Evolutionary conservation across 352 stramenopile genomes (phyloP), one percentile per base, ranked within the genome.

Genomic region (Globisporangium spiculum): DNA sequence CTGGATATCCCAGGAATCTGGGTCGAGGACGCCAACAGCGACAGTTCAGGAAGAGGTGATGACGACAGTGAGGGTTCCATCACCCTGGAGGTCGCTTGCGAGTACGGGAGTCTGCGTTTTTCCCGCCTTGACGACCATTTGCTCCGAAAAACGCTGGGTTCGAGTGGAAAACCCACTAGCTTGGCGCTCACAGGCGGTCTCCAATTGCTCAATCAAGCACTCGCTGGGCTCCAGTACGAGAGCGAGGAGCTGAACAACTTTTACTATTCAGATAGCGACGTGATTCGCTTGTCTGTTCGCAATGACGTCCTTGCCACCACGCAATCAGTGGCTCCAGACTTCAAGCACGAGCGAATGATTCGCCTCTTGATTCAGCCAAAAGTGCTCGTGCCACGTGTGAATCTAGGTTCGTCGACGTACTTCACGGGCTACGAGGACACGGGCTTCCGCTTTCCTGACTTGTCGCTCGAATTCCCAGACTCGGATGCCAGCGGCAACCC

Each of bases 391-490:
- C 79, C 79, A 8, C 67, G 61, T 9, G 73, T 86, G 20, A n/a
- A 54, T 9, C 59, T 79, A 7, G 67, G 53, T 26, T 57, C 68
- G 26, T 66, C 41, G 30, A 76, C 81, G 44, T 81, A 75, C 44
- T 52, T 52, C 18, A 70, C 60, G 14, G 56, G 69, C 59, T 60
- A 53, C 66, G 80, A 90, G 59, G 82, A 89, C 53, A 65, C 65
- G 50, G 70, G 70, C 16, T 89, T 83, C 54, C 74, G 63, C 32
- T 88, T 88, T 52, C 68, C 80, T 7, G 61, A 81, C 27, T 64
- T 90, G 18, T 30, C 65, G 22, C 56, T 86, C 6, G 38, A 57
- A 24, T 65, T 67, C 41, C 56, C 68, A 27, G 14, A 50, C 58
- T 20, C 20, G 9, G 36, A 54, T 30, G 32, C 1, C 18, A 22